Conservation (phyloP, 345 rosid genomes). For the Carallia pectinifolia region DNA sequence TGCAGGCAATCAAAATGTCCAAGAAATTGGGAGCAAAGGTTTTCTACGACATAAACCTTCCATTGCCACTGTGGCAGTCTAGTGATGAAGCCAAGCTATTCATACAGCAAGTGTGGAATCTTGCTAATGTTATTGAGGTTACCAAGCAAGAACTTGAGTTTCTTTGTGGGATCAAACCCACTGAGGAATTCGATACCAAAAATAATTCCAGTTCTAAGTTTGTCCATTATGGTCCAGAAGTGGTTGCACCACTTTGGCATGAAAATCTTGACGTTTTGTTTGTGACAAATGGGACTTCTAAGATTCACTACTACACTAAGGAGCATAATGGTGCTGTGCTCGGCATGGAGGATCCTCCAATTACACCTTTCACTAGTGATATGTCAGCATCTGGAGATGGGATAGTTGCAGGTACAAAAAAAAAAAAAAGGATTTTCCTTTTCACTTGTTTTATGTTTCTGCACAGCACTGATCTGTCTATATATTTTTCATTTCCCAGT, state of each 20-base stretch:
- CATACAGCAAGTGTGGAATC: conserved; percentile 69
- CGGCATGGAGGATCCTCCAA: conserved; percentile 79
- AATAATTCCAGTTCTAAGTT: conserved; percentile 62
- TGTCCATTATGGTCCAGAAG: conserved; percentile 61
- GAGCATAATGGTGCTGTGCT: conserved; percentile 70
- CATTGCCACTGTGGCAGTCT: conserved; percentile 82
- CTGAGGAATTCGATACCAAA: conserved; percentile 69
- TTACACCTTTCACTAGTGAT: conserved; percentile 74
- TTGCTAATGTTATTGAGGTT: conserved; percentile 69
- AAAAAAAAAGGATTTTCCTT: no score
- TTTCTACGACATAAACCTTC: conserved; percentile 83
- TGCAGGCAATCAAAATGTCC: conserved; percentile 66
- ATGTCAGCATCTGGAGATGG: conserved; percentile 97
- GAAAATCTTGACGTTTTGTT: conserved; percentile 71
- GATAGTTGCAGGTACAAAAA: conserved; percentile 67
- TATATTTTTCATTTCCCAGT: no score
- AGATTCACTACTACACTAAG: conserved; percentile 79
- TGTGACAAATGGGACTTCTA: conserved; percentile 91
- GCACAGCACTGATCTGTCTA: background rate
- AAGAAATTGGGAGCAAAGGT: conserved; percentile 67
- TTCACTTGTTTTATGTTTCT: background rate
- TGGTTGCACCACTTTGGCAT: conserved; percentile 75
- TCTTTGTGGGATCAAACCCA: conserved; percentile 62
- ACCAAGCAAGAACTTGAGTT: conserved; percentile 94
- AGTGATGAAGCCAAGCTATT: conserved; percentile 63